Base-by-base conservation (phyloP, 176 grass and related monocot genomes). In the Raddia distichophylla region DNA sequence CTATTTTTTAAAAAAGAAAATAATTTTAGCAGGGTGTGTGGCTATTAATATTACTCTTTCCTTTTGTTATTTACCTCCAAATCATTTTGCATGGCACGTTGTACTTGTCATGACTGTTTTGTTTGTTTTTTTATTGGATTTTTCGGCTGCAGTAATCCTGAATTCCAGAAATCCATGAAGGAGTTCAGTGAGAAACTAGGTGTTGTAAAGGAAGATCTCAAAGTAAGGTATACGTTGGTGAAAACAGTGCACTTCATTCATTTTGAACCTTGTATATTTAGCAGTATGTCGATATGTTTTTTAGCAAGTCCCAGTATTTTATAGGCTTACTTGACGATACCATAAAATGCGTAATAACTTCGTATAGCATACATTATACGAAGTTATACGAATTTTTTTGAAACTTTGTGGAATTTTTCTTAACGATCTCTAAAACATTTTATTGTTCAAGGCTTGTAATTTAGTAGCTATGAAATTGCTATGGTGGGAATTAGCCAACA, bases 151-250 rank as follows among this genome's bases (percentile, higher is more conserved):
- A 95, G 95, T 61, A 94, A 93, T 86, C 84, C 88, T 60, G 90
- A 98, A 90, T 94, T 98, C 40, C 92, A 98, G 74, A 89, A 98
- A 84, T 89, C 92, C 5, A 77, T 98, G 42, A 93, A 91, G 75
- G 92, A 98, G 63, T 86, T 98, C 51, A 91, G 91, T 48, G 90
- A 98, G 65, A 98, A 94, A 89, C 75, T 98, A 82, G 92, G 78
- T 74, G 95, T 91, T 49, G 92, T 95, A 56, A 91, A 94, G 74
- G 95, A 98, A 81, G 95, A 94, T 84, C 75, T 98, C 71, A 98
- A 95, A 93, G 82, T 88, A 79, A 98, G 92, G 95, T 95, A 94
- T 82, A 80, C 48, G 3, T 60, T 73, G 33, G 20, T 19, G 62
- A 56, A 67, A 89, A 8, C 4, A n/a, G 22, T 17, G 4, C 63